Conservation (phyloP, 306 rosid genomes). For the Rosa lucieae region DNA sequence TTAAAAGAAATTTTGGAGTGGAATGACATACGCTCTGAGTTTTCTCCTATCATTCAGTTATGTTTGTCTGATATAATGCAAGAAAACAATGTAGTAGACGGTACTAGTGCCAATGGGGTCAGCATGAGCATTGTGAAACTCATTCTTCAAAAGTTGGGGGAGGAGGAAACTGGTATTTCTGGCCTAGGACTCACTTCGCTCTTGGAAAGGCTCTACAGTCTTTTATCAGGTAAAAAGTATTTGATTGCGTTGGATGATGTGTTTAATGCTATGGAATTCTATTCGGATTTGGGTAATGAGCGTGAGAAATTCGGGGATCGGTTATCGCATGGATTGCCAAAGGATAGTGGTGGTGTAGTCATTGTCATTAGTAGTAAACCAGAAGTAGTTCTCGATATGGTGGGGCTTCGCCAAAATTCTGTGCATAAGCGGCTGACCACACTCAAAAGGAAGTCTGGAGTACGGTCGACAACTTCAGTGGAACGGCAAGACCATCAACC, state of each 20-base stretch:
- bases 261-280: not conserved
- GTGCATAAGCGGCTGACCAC: not conserved
- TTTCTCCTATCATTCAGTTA: not conserved
- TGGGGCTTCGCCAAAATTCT: not conserved
- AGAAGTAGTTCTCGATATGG: constrained; percentile 1
- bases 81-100: not conserved
- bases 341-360: constrained; percentile 8
- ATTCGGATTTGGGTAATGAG: not conserved
- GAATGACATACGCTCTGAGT: not conserved
- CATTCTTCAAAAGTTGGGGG: not conserved
- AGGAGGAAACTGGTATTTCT: not conserved
- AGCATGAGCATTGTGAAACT: not conserved
- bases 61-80: not conserved
- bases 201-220: not conserved
- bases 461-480: too few species aligned
- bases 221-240: not conserved
- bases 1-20: not conserved
- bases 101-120: too few species aligned
- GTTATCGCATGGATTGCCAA: not conserved
- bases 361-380: not conserved
- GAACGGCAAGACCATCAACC: not conserved
- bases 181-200: not conserved
- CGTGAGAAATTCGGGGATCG: not conserved
- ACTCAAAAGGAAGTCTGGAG: not conserved
- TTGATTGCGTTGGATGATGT: constrained; percentile 12